Evolutionary conservation across 73 alveolate species (phyloP).

Genomic region (Paramecium sexaurelia): DNA sequence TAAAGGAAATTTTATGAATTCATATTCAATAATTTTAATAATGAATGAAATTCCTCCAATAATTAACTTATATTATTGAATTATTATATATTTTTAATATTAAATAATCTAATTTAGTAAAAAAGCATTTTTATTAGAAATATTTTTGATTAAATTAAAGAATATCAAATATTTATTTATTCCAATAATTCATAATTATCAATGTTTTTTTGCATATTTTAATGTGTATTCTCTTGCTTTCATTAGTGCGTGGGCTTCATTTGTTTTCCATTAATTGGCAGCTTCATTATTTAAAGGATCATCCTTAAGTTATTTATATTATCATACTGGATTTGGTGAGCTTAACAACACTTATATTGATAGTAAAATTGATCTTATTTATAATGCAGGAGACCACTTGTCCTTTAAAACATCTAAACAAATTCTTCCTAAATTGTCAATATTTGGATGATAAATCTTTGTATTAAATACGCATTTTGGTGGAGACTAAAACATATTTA

Average conservation of each 20-base stretch:
- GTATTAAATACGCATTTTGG: conserved; percentile 94
- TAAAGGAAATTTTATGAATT: not conserved
- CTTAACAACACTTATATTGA: conserved; percentile 87
- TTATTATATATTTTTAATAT: not conserved
- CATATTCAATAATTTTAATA: not conserved
- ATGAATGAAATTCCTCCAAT: not conserved
- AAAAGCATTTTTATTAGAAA: not conserved
- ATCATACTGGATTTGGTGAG: conserved; percentile 80
- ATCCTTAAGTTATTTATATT: conserved; percentile 48
- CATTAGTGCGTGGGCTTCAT: conserved; percentile 83
- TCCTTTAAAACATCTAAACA: conserved; percentile 92
- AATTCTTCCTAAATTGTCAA: conserved; percentile 91
- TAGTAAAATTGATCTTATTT: conserved; percentile 88
- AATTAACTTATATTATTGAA: not conserved
- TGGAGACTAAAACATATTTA: conserved; percentile 64
- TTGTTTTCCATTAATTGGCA: conserved; percentile 86
- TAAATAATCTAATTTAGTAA: not conserved
- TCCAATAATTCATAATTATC: not conserved
- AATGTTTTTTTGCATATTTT: conserved; percentile 73
- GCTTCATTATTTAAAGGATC: conserved; percentile 92
- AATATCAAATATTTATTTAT: not conserved
- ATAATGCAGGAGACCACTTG: conserved; percentile 95
- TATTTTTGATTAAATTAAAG: not conserved
- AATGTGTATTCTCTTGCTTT: conserved; percentile 90
- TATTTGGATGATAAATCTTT: conserved; percentile 94